Evolutionary conservation across 169 alveolate genomes (phyloP).

Genomic region (Toxoplasma gondii): DNA sequence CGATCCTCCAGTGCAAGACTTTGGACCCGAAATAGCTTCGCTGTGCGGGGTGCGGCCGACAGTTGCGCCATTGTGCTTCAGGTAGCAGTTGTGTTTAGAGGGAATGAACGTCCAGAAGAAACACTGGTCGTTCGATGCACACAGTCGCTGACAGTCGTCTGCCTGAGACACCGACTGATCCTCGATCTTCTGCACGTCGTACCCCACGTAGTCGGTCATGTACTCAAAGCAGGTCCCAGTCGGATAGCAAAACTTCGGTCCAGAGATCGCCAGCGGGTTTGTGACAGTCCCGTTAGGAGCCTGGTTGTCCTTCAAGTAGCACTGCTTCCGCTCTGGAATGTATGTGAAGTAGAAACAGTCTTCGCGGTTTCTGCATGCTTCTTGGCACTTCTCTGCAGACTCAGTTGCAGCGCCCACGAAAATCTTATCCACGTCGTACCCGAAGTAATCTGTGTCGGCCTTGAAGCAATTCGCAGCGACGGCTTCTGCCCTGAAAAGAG

Average conservation of each 20-base stretch:
- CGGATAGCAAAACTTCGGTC: not conserved
- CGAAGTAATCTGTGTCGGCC: constrained; percentile 1
- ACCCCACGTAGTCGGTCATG: not conserved
- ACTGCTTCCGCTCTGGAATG: not conserved
- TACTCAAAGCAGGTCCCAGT: not conserved
- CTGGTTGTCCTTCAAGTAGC: constrained; percentile 21
- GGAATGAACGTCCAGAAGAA: constrained; percentile 30
- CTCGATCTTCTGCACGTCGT: constrained; percentile 14
- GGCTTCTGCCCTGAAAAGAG: not conserved
- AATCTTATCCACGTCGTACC: constrained; percentile 30
- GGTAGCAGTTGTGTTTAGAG: not conserved
- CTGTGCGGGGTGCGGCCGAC: not conserved
- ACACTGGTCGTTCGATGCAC: constrained; percentile 22
- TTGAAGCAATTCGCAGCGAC: not conserved
- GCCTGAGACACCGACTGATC: not conserved
- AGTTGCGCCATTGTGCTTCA: constrained; percentile 19
- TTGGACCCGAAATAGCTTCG: constrained; percentile 32
- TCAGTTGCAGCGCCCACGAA: not conserved
- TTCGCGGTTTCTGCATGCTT: not conserved
- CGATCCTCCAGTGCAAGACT: not conserved
- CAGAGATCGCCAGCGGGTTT: constrained; percentile 5
- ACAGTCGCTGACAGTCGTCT: constrained; percentile 14
- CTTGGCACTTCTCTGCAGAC: constrained; percentile 24
- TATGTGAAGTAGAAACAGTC: not conserved
- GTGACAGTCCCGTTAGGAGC: not conserved